Base-by-base conservation (phyloP, 768 basidiomycete genomes). In the Russula ochroleuca region DNA sequence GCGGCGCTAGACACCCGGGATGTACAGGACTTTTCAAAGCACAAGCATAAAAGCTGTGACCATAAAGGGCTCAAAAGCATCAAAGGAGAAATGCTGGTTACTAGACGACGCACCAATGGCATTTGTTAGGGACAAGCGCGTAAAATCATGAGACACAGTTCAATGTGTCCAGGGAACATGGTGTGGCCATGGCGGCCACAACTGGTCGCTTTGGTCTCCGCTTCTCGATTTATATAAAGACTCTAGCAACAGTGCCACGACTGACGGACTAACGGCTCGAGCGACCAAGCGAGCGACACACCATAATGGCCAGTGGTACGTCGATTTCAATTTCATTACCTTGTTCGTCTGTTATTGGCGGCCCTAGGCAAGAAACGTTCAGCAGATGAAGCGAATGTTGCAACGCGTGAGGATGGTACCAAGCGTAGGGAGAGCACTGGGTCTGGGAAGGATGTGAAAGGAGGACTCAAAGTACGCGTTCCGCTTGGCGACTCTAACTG, bases 301-400 rank as follows among this genome's bases (percentile, higher is more conserved):
- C n/a, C n/a, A n/a, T n/a, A n/a, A 62, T 57, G 64, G 33, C 61
- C 13, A 25, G 48, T 14, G 40, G 64, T 65, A 47, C 38, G 60
- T 45, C 49, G 2, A 31, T 19, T 15, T 52, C 49, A 5, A 14
- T 31, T n/a, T 14, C n/a, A 38, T 25, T 40, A 2, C 8, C 13
- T 28, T 23, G 13, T 53, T 10, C 40, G 41, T 51, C 43, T 43
- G 37, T 14, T 23, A 53, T 14, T 33, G 7, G 47, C 51, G 1
- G 19, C 19, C 21, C 7, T 48, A 65, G 64, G 23, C 23, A 52
- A 56, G 40, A 65, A 65, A 48, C 61, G 64, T 25, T 62, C 61
- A 38, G 40, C 61, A 21, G 55, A 65, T 28, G 61, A 65, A 25
- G 64, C 64, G 19, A 54, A 19, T 28, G 48, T 65, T 25, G 40